Percentiles rank a stretch among this genome's conserved stretches.
Conservation (phyloP, 2,329 filamentous ascomycete genomes). For the Myriosclerotinia scirpicola region DNA sequence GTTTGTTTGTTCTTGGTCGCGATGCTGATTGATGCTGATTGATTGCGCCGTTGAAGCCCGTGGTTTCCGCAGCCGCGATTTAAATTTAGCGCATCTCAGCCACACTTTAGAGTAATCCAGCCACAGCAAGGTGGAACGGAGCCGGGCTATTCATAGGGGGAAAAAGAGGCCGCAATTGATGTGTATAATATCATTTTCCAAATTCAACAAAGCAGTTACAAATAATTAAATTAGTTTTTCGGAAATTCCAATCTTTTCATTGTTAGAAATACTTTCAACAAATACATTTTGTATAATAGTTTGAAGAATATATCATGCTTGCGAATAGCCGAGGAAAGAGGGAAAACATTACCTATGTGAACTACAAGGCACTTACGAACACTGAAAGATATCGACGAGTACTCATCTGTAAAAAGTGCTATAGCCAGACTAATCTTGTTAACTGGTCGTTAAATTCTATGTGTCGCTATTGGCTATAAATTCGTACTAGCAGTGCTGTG, state of each 20-base stretch:
- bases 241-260: too few relatives aligned
- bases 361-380: too few relatives aligned
- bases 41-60: conserved; percentile 14
- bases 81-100: conserved; percentile 18
- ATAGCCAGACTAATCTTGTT: not conserved
- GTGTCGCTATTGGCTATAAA: not conserved
- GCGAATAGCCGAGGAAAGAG: too few relatives aligned
- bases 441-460: not conserved
- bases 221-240: too few relatives aligned
- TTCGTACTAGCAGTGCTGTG: not conserved
- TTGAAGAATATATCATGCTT: too few relatives aligned
- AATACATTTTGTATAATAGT: too few relatives aligned
- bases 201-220: too few relatives aligned
- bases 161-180: not conserved
- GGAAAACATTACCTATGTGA: too few relatives aligned
- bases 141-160: not conserved
- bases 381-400: not conserved
- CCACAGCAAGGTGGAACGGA: conserved; percentile 24
- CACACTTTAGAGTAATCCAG: conserved; percentile 22
- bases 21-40: not conserved
- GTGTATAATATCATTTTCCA: not conserved
- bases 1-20: not conserved
- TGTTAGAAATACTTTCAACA: too few relatives aligned
- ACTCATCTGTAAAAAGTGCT: not conserved
- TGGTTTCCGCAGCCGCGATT: conserved; percentile 14